phyloP scores from a whole-genome alignment of 2,329 filamentous ascomycete species.

The Fusarium coffeatum region DNA sequence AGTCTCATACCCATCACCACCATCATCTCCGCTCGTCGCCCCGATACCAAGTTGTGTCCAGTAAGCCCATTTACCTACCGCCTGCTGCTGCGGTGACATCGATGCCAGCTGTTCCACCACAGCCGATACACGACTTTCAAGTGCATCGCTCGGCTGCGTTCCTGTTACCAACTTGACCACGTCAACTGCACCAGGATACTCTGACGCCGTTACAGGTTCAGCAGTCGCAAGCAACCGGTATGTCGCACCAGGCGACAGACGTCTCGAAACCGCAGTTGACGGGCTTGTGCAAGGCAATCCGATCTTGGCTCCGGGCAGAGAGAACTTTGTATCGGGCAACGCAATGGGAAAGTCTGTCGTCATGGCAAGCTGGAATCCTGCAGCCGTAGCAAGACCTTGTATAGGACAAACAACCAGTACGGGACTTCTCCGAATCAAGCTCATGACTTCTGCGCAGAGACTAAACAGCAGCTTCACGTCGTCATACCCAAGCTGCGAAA shows the following conservation, averaged over 20 bases:
- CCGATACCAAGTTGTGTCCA: constrained; percentile 40
- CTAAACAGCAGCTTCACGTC: constrained; percentile 37
- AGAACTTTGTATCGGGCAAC: constrained; percentile 31
- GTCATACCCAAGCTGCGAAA: constrained; percentile 6
- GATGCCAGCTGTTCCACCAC: constrained; percentile 23
- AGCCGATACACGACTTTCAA: constrained; percentile 25
- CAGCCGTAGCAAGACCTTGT: constrained; percentile 42
- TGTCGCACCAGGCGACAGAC: constrained; percentile 20
- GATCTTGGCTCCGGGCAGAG: constrained; percentile 38
- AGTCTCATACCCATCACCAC: constrained; percentile 37
- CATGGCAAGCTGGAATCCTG: constrained; percentile 44
- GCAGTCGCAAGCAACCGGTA: constrained; percentile 39
- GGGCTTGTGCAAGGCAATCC: constrained; percentile 44
- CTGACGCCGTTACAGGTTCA: constrained; percentile 25
- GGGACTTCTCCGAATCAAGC: constrained; percentile 39
- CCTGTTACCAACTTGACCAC: constrained; percentile 2
- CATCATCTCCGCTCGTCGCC: background rate
- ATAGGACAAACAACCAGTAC: constrained; percentile 39
- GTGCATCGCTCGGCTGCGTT: background rate
- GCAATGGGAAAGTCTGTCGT: constrained; percentile 40
- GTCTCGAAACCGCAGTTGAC: constrained; percentile 38
- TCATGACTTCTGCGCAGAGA: constrained; percentile 41
- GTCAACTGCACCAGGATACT: constrained; percentile 35
- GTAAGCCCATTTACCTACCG: constrained; percentile 43
- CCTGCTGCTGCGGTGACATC: constrained; percentile 37